phyloP scores from a whole-genome alignment of 495 filamentous ascomycete species.

The Penicillium verhagenii region DNA sequence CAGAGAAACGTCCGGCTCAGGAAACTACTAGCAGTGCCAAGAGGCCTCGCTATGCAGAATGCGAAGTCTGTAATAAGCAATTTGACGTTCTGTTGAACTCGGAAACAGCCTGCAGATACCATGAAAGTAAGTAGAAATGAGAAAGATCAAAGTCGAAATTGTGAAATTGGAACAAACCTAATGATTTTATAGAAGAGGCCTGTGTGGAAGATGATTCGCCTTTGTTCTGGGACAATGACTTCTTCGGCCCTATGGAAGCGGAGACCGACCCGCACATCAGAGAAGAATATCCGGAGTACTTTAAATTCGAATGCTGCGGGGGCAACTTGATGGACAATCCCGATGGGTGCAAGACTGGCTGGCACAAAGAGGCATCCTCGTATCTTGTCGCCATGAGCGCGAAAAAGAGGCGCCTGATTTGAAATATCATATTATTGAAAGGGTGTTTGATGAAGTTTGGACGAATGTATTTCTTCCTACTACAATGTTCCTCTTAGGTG shows the following conservation, averaged over 20 bases:
- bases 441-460: background rate
- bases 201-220: background rate
- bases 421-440: background rate
- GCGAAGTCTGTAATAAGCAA: background rate
- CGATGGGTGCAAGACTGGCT: background rate
- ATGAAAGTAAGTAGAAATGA: background rate
- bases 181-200: background rate
- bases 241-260: background rate
- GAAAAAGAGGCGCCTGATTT: background rate
- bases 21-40: background rate
- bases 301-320: background rate
- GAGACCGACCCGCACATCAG: background rate
- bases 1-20: background rate
- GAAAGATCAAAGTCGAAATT: too few relatives aligned
- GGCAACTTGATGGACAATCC: background rate
- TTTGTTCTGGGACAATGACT: background rate
- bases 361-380: background rate
- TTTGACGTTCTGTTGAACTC: background rate
- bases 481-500: too few relatives aligned
- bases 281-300: background rate
- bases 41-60: background rate
- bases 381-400: background rate
- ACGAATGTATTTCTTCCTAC: too few relatives aligned
- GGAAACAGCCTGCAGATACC: background rate
- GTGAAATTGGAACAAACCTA: background rate